These are phyloP conservation scores for Trichosporon sp. DNA, from an alignment of 1,284 basidiomycete species.

Conservation along the genomic window DNA sequence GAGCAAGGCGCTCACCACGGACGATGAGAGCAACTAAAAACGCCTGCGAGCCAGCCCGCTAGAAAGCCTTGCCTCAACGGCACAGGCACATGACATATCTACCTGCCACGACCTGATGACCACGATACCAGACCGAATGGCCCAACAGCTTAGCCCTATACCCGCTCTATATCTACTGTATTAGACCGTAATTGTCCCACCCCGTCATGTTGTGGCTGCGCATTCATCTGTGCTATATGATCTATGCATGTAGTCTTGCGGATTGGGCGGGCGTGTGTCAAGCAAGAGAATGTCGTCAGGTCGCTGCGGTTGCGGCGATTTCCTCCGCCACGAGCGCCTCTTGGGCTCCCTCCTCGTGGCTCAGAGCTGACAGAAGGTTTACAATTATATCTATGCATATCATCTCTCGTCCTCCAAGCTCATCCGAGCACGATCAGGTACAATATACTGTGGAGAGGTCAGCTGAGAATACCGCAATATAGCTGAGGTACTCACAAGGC, in stretches of 20 bases:
- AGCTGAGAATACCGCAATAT: too few relatives aligned
- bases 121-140: not conserved
- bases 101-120: not conserved
- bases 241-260: constrained; percentile 1
- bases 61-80: not conserved
- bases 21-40: constrained; percentile 24
- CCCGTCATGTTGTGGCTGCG: not conserved
- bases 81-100: not conserved
- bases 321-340: too few relatives aligned
- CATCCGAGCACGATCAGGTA: constrained; percentile 10
- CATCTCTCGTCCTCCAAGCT: not conserved
- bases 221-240: constrained; percentile 4
- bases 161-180: not conserved
- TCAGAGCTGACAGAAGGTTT: not conserved
- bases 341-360: too few relatives aligned
- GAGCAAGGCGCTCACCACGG: constrained; percentile 35
- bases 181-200: not conserved
- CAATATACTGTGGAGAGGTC: constrained; percentile 10
- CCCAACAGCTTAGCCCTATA: not conserved
- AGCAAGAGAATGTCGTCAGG: too few relatives aligned
- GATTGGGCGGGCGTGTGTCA: too few relatives aligned
- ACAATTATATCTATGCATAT: constrained; percentile 2
- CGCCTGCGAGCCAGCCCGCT: too few relatives aligned
- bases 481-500: constrained; percentile 59
- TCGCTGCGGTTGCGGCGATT: too few relatives aligned